Evolutionary conservation across 1,139 yeast genomes (phyloP), one percentile per base, ranked within the genome.

Genomic region (Yamadazyma jaroonii): DNA sequence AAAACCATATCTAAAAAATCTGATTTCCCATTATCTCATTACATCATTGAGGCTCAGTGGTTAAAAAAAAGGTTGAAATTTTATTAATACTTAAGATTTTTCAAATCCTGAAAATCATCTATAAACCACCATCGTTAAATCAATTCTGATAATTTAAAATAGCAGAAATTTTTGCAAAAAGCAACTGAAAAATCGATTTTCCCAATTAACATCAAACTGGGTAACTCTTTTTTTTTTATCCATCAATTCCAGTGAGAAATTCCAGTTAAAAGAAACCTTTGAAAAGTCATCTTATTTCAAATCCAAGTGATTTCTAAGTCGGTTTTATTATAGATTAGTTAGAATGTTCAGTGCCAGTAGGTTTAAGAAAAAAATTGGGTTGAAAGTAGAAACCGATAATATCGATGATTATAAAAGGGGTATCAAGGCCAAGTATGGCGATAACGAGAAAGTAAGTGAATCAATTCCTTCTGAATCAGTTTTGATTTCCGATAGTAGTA

Each of bases 11-110:
- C 20, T 17, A 17, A 17, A 17, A 17, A 17, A 17, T 17, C 20
- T 4, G 20, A 17, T 17, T 17, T 17, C 6, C 20, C 20, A 17
- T 17, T 17, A 17, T 17, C 20, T 17, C 20, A 25, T 25, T 25
- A 25, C 27, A 25, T 25, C 27, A 25, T 25, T 25, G 27, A 25
- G 27, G 27, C 27, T 25, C 27, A 25, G 27, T 25, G 6, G 7
- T n/a, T n/a, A n/a, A n/a, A n/a, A 25, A 25, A 25, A 25, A 7
- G 7, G 13, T 25, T 25, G 13, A 25, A 25, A 25, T 25, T 12
- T 12, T n/a, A 6, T 23, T 25, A 10, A 25, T 25, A 10, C 27
- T 25, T 25, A 12, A 59, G 15, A 9, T 13, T 27, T 27, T 9
- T 27, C 20, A 17, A 17, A 17, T 17, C 20, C 20, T 17, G 20